Base-by-base conservation (phyloP, 352 stramenopile genomes). In the Globisporangium uncinulatum region DNA sequence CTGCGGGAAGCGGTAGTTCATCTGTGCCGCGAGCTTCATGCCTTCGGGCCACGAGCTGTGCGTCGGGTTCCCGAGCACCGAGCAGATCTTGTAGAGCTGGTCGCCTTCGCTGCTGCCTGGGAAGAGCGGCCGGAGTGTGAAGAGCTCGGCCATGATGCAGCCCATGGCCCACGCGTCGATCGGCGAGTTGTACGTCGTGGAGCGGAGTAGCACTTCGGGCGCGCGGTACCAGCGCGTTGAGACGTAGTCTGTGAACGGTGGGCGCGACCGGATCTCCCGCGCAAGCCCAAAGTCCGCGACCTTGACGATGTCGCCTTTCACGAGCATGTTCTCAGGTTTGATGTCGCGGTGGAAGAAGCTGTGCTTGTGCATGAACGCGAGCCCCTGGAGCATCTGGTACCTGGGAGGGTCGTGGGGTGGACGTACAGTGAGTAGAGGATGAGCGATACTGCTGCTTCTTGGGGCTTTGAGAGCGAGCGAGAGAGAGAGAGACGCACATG, bases 261-360 rank as follows among this genome's bases (percentile, higher is more conserved):
- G 91, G 8, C 87, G 72, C 11, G 87, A 97, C 17, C 80, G 74
- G 56, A 98, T 98, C 68, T 97, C 84, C 34, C 95, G 78, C 17
- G 97, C 96, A n/a, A 99, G 69, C 0, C 97, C 97, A 86, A 99
- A 99, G 70, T 99, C 97, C 17, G 96, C 97, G 6, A 99, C 79
- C 66, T 99, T 99, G 57, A 97, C 86, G 14, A 75, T 94, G 52
- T 98, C 86, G 10, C 95, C 96, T 59, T 97, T 95, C 29, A 98
- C 79, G 31, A 99, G 80, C 74, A 99, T 97, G 70, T 99, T 99
- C 64, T 99, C 95, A 0, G 96, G 96, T 66, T 98, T 99, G 55
- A 99, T 98, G 68, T 99, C 97, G 48, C 97, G 87, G 71, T 99
- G 97, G 64, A 99, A 98, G 67, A 98, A 98, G 63, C 95, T 98